Evolutionary conservation across 2,329 filamentous ascomycete genomes (phyloP), one percentile per base, ranked within the genome.

Genomic region (Claviceps quebecensis): DNA sequence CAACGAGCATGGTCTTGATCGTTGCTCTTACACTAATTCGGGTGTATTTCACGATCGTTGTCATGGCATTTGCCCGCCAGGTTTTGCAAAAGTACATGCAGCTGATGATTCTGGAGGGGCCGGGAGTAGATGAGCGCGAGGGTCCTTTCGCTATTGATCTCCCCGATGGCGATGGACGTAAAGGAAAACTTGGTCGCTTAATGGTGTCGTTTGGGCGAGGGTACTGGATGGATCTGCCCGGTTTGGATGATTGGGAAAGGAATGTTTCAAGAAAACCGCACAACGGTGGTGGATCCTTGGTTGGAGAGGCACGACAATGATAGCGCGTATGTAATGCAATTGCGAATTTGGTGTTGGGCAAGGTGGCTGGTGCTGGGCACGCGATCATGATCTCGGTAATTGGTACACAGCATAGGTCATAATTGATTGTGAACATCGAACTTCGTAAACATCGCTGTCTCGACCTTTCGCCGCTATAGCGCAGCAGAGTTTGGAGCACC

Each of bases 21-120:
- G 76, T 78, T 36, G 67, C 76, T 2, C 77, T 95, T 56, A 94
- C 85, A 69, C 72, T 84, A 13, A 72, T 95, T 41, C 78, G 90
- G 34, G 66, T 89, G 34, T 96, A 96, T 70, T 90, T 95, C 60
- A 80, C 86, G 58, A 72, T 95, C 39, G 77, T 96, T 50, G 81
- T 95, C 65, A 81, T 95, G 68, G 81, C 87, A 6, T 93, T 86
- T 65, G 87, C 90, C 3, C 80, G 87, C 56, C 79, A 83, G 62
- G 83, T 87, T 14, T 69, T 96, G 48, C 78, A 86, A 53, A 81
- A 83, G 58, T 80, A 87, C 63, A 66, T 69, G 62, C 66, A 69
- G 52, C 52, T 68, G 45, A 64, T 67, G 61, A 65, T 68, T 43
- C 74, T 84, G 48, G 75, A 78, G 49, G 67, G 68, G 49, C 60